These are phyloP conservation scores for Mortierella sp. DNA, from an alignment of 371 early-diverging fungal genomes.

Conservation along the genomic window DNA sequence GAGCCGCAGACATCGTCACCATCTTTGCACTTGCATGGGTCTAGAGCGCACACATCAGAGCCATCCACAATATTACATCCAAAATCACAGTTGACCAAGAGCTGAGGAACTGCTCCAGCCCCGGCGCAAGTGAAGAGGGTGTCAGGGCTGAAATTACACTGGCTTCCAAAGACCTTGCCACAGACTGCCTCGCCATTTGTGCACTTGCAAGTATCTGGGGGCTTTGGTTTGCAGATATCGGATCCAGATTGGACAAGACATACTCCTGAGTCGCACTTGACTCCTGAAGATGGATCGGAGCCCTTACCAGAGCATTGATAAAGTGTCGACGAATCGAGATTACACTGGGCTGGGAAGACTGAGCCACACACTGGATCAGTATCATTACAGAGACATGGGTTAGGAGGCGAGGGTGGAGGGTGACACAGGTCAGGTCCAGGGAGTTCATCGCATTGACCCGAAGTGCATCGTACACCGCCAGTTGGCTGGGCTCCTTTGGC, in stretches of 20 bases:
- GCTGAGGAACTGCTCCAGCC: neutral
- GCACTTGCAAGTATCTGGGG: conserved; percentile 4
- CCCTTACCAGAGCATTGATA: neutral
- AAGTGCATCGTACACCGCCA: too few relatives aligned
- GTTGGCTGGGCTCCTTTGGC: neutral
- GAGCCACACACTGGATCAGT: neutral
- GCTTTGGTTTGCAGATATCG: too few relatives aligned
- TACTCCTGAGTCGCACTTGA: neutral
- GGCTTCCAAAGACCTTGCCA: neutral
- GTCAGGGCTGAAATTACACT: neutral
- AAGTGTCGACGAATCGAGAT: neutral
- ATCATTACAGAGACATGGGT: too few relatives aligned
- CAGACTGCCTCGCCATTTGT: neutral
- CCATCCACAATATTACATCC: neutral
- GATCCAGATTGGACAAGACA: neutral
- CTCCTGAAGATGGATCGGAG: neutral
- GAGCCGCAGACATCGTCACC: neutral
- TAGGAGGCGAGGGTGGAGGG: too few relatives aligned
- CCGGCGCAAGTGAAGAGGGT: conserved; percentile 8
- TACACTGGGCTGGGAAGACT: neutral
- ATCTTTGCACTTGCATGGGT: neutral
- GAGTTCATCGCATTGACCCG: too few relatives aligned
- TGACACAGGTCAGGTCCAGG: too few relatives aligned
- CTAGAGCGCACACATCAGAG: neutral
- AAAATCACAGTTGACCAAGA: neutral